These are phyloP conservation scores for Fusarium haematococcum DNA, from an alignment of 2,329 filamentous ascomycete species.

Conservation along the genomic window DNA sequence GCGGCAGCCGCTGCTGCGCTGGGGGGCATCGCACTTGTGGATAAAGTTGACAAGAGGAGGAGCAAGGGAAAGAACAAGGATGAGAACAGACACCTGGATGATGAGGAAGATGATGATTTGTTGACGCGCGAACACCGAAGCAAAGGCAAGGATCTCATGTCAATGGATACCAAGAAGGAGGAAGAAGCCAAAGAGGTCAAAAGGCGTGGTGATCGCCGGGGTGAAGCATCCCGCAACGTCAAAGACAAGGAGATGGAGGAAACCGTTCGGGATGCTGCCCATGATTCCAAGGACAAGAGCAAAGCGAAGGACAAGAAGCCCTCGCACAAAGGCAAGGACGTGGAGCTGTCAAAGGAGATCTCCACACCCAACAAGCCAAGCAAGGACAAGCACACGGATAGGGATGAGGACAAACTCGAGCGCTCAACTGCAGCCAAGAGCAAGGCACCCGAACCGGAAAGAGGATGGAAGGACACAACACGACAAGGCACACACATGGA, in stretches of 20 bases:
- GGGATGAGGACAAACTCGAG: neutral
- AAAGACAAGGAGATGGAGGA: constrained; percentile 17
- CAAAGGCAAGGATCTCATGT: neutral
- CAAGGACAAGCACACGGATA: constrained; percentile 14
- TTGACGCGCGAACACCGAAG: neutral
- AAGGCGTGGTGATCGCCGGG: constrained; percentile 47
- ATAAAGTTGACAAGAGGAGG: constrained; percentile 48
- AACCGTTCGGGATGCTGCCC: constrained; percentile 46
- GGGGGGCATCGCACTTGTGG: constrained; percentile 47
- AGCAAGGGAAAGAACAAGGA: constrained; percentile 52
- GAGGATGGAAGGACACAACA: constrained; percentile 39
- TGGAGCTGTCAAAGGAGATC: neutral
- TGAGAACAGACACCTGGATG: constrained; percentile 6
- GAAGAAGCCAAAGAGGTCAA: neutral
- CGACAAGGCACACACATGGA: constrained; percentile 41
- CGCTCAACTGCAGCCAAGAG: constrained; percentile 25
- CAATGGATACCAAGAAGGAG: neutral
- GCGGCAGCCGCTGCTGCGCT: constrained; percentile 39
- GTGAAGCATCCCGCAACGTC: constrained; percentile 11
- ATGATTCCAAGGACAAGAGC: constrained; percentile 14
- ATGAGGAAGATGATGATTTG: neutral
- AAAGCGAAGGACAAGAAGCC: constrained; percentile 4
- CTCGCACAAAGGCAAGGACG: constrained; percentile 2
- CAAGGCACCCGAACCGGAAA: constrained; percentile 35
- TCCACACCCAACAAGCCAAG: neutral